These are phyloP conservation scores for Spergularia bocconei DNA, from an alignment of 148 eudicot species.

Conservation along the genomic window DNA sequence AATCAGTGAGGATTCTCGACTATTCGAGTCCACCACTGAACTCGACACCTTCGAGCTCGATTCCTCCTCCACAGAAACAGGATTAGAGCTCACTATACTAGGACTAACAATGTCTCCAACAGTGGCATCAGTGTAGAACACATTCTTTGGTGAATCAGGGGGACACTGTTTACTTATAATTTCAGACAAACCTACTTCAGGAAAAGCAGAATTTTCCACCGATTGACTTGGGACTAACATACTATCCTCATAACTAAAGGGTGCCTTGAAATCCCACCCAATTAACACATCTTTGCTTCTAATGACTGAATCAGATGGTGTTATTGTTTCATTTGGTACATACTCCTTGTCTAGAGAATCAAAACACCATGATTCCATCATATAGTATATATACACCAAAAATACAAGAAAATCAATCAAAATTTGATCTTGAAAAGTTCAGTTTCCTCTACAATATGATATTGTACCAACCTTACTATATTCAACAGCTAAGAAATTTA, in stretches of 20 bases:
- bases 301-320: constrained; percentile 21
- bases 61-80: constrained; percentile 36
- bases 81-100: constrained; percentile 28
- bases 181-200: constrained; percentile 40
- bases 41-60: constrained; percentile 34
- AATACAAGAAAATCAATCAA: neutral
- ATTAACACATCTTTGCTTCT: constrained; percentile 29
- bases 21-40: constrained; percentile 45
- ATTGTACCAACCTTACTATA: neutral
- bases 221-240: constrained; percentile 29
- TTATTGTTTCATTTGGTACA: constrained; percentile 37
- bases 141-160: constrained; percentile 27
- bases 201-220: constrained; percentile 37
- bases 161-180: constrained; percentile 26
- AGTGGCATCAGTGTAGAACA: constrained; percentile 15
- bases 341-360: constrained; percentile 39
- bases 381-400: neutral
- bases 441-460: neutral
- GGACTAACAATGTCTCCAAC: constrained; percentile 25
- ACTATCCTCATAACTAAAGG: constrained; percentile 29
- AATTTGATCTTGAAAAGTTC: neutral
- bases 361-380: constrained; percentile 58
- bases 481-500: constrained; percentile 6
- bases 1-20: constrained; percentile 38
- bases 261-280: constrained; percentile 26